phyloP scores from a whole-genome alignment of 495 filamentous ascomycete species.

The Trichoderma virens region DNA sequence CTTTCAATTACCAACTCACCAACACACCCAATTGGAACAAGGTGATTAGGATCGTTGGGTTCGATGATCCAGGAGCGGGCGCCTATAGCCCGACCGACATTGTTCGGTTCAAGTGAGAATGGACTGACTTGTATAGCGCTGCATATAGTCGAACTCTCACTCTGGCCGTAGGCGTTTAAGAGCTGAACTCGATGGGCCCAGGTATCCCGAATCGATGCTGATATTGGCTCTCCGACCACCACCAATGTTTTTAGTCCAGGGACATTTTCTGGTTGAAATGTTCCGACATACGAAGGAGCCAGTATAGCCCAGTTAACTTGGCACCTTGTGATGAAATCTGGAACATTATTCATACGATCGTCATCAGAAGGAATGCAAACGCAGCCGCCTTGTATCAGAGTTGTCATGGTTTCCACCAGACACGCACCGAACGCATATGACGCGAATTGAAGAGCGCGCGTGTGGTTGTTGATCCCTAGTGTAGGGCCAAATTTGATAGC shows the following conservation, averaged over 20 bases:
- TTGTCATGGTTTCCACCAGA: slow-evolving; percentile 59
- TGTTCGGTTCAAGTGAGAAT: slow-evolving; percentile 22
- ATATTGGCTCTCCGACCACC: slow-evolving; percentile 21
- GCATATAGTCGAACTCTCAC: slow-evolving; percentile 37
- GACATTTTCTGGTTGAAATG: slow-evolving; percentile 28
- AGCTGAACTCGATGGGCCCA: slow-evolving; percentile 39
- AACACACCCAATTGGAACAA: slow-evolving; percentile 37
- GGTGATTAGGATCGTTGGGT: slow-evolving; percentile 36
- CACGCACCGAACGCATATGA: slow-evolving; percentile 63
- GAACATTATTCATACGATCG: slow-evolving; percentile 32
- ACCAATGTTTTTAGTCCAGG: slow-evolving; percentile 32
- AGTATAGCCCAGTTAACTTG: slow-evolving; percentile 42
- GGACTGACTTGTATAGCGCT: slow-evolving; percentile 17
- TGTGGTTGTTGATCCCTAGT: slow-evolving; percentile 39
- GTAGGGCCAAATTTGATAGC: slow-evolving; percentile 23
- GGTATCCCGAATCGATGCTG: slow-evolving; percentile 18
- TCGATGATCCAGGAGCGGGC: slow-evolving; percentile 39
- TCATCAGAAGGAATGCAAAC: slow-evolving; percentile 41
- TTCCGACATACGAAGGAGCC: slow-evolving; percentile 37
- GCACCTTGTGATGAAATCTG: slow-evolving; percentile 36
- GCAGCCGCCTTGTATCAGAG: slow-evolving; percentile 48
- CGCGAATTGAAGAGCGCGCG: slow-evolving; percentile 58
- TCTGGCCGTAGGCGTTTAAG: slow-evolving; percentile 36
- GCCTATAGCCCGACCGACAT: slow-evolving; percentile 35
- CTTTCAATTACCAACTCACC: slow-evolving; percentile 42